phyloP scores from a whole-genome alignment of 345 rosid species.

The Populus simonii region DNA sequence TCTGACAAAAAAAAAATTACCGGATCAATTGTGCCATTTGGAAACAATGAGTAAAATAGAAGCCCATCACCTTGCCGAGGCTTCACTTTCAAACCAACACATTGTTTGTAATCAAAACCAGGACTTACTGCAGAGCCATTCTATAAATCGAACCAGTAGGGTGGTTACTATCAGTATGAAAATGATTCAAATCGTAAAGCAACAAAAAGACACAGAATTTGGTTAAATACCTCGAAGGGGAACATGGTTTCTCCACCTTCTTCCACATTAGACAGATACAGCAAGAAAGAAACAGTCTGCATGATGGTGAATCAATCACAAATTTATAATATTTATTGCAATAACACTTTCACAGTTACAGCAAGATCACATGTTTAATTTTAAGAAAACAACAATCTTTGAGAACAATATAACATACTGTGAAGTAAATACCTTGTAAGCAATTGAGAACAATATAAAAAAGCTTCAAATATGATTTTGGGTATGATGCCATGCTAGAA shows the following conservation, averaged over 20 bases:
- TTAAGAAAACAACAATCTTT: not conserved
- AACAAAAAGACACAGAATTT: conserved; percentile 1
- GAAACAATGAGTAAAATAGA: conserved; percentile 53
- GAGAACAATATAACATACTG: not conserved
- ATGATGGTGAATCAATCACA: conserved; percentile 7
- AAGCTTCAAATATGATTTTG: not conserved
- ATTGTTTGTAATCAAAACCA: conserved; percentile 58
- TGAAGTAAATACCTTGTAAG: not conserved
- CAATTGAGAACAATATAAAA: not conserved
- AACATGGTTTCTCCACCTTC: conserved; percentile 87
- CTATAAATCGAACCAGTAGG: conserved; percentile 24
- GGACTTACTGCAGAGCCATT: conserved; percentile 35
- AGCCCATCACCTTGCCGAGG: conserved; percentile 76
- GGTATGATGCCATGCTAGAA: not conserved
- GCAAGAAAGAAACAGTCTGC: conserved; percentile 64
- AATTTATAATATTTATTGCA: not conserved
- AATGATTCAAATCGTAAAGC: not conserved
- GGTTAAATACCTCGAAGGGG: conserved; percentile 59
- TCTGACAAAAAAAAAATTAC: conserved; percentile 24
- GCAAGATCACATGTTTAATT: not conserved
- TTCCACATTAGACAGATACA: conserved; percentile 67
- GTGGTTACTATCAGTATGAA: not conserved
- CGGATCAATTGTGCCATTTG: conserved; percentile 72
- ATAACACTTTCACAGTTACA: not conserved
- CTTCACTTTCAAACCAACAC: conserved; percentile 72